phyloP scores from a whole-genome alignment of 2,329 filamentous ascomycete species.

The Colletotrichum liaoningense region DNA sequence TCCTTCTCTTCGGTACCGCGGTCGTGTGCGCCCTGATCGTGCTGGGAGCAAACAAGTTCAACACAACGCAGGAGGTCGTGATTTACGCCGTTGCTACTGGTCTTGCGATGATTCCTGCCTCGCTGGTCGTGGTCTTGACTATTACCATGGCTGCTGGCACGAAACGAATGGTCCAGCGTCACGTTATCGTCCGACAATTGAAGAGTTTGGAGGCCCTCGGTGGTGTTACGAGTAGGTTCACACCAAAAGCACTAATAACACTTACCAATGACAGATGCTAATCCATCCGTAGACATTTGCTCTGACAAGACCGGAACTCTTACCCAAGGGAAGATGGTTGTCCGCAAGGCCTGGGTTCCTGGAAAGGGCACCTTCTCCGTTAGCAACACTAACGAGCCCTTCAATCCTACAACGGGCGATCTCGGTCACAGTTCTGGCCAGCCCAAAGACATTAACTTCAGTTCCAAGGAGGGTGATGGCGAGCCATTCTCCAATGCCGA shows the following conservation, averaged over 20 bases:
- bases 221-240: slow-evolving; percentile 53
- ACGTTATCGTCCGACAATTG: slow-evolving; percentile 65
- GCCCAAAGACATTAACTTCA: slow-evolving; percentile 49
- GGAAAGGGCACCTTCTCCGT: slow-evolving; percentile 59
- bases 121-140: slow-evolving; percentile 63
- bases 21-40: slow-evolving; percentile 58
- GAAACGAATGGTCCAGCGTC: slow-evolving; percentile 63
- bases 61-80: slow-evolving; percentile 51
- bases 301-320: slow-evolving; percentile 69
- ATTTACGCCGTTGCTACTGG: slow-evolving; percentile 58
- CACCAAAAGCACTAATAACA: not conserved
- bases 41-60: slow-evolving; percentile 54
- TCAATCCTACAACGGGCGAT: slow-evolving; percentile 66
- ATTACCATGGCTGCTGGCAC: slow-evolving; percentile 70
- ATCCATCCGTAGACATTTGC: slow-evolving; percentile 56
- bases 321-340: slow-evolving; percentile 65
- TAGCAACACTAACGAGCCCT: slow-evolving; percentile 62
- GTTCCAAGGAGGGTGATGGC: slow-evolving; percentile 41
- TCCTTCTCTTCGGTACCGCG: slow-evolving; percentile 73
- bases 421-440: slow-evolving; percentile 52
- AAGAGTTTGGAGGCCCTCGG: slow-evolving; percentile 65
- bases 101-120: slow-evolving; percentile 63
- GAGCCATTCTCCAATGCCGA: slow-evolving; percentile 40
- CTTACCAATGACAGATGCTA: not conserved
- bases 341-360: slow-evolving; percentile 64